These are phyloP conservation scores for fission yeast (Schizosaccharomyces pombe) DNA, from an alignment of 805 yeast genomes.

Conservation along the genomic window DNA sequence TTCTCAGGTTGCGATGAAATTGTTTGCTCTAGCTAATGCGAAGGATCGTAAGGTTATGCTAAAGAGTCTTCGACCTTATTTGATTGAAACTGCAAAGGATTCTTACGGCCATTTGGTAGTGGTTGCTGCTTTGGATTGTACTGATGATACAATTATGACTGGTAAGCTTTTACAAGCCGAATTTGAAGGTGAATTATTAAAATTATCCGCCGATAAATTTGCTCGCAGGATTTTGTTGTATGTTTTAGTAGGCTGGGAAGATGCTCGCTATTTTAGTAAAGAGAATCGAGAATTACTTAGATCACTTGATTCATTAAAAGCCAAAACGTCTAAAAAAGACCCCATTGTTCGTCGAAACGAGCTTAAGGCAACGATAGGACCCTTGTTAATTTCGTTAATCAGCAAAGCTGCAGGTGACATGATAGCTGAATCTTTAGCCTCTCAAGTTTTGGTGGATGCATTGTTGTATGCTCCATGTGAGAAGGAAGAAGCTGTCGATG, in stretches of 20 bases:
- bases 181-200: slow-evolving; percentile 32
- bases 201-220: slow-evolving; percentile 41
- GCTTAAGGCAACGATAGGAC: slow-evolving; percentile 38
- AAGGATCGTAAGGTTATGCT: slow-evolving; percentile 72
- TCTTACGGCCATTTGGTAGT: slow-evolving; percentile 71
- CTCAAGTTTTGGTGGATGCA: slow-evolving; percentile 63
- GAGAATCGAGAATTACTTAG: slow-evolving; percentile 22
- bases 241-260: slow-evolving; percentile 42
- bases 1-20: slow-evolving; percentile 63
- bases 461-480: slow-evolving; percentile 31
- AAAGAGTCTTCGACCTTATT: slow-evolving; percentile 51
- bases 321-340: slow-evolving; percentile 65
- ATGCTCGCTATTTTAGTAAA: slow-evolving; percentile 65
- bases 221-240: slow-evolving; percentile 78
- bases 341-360: slow-evolving; percentile 53
- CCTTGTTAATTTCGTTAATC: slow-evolving; percentile 36
- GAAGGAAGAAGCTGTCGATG: slow-evolving; percentile 23
- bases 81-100: slow-evolving; percentile 50
- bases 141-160: slow-evolving; percentile 78
- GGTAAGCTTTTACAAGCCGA: slow-evolving; percentile 33
- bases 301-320: slow-evolving; percentile 37
- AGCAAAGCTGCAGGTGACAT: slow-evolving; percentile 27
- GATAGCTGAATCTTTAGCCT: slow-evolving; percentile 48
- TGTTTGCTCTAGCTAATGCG: slow-evolving; percentile 64
- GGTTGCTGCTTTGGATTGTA: slow-evolving; percentile 55